Conservation (phyloP, 257 asterid genomes). For the Fraxinus cuspidata region DNA sequence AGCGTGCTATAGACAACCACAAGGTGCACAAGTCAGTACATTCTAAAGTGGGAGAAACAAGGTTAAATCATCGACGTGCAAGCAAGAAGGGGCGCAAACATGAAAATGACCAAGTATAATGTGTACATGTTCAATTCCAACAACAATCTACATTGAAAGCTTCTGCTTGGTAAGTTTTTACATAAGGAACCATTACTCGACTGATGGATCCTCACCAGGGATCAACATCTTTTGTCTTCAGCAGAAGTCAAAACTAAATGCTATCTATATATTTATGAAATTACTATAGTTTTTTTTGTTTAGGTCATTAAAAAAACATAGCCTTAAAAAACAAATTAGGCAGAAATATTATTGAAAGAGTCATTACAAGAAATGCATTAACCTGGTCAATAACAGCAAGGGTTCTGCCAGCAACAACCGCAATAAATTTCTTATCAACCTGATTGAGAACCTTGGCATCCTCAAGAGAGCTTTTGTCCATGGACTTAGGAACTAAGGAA, state of each 20-base stretch:
- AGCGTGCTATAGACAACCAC: constrained; percentile 74
- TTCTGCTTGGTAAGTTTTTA: not conserved
- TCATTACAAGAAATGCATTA: constrained; percentile 25
- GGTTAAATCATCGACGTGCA: constrained; percentile 18
- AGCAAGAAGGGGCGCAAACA: not conserved
- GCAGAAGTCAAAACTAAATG: constrained; percentile 5
- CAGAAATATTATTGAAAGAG: constrained; percentile 9
- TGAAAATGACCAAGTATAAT: not conserved
- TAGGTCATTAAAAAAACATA: constrained; percentile 12
- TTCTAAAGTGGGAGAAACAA: constrained; percentile 18
- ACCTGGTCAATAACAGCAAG: constrained; percentile 95
- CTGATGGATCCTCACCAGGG: not conserved
- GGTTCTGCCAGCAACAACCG: constrained; percentile 71
- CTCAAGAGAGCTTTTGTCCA: constrained; percentile 69
- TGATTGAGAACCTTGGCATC: constrained; percentile 83
- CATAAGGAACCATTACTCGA: constrained; percentile 1
- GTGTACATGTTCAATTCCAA: not conserved
- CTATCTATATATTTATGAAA: constrained; percentile 13
- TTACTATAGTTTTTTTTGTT: constrained; percentile 13
- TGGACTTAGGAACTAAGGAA: constrained; percentile 71
- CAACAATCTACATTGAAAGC: not conserved
- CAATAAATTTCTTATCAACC: constrained; percentile 95
- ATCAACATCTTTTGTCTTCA: constrained; percentile 15
- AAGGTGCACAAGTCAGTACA: constrained; percentile 26
- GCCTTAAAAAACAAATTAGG: not conserved